These are phyloP conservation scores for Ascochyta pisi DNA, from an alignment of 2,329 filamentous ascomycete species.

Conservation along the genomic window DNA sequence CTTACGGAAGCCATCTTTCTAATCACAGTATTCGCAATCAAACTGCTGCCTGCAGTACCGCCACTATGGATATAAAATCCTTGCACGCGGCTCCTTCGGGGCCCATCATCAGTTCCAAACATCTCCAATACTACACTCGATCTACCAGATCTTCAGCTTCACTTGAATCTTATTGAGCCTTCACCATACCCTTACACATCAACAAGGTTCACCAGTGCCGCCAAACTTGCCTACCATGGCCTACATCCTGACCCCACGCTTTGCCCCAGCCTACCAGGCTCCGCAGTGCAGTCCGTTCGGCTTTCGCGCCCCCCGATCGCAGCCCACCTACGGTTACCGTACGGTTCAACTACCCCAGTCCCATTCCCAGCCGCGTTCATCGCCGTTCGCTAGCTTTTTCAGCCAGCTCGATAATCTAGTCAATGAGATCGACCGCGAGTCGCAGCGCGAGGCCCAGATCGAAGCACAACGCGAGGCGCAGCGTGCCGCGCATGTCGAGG, in stretches of 20 bases:
- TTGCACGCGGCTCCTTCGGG: constrained; percentile 15
- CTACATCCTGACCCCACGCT: constrained; percentile 43
- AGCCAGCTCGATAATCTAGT: constrained; percentile 42
- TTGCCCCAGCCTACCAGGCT: constrained; percentile 39
- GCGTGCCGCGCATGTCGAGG: constrained; percentile 4
- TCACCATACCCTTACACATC: constrained; percentile 11
- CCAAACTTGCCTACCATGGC: constrained; percentile 35
- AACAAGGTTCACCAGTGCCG: constrained; percentile 2
- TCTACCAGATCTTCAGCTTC: constrained; percentile 29
- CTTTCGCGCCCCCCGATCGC: constrained; percentile 31
- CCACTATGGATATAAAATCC: constrained; percentile 45
- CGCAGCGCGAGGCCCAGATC: constrained; percentile 30
- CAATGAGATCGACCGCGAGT: constrained; percentile 42
- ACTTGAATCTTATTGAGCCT: constrained; percentile 22
- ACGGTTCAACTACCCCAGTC: not conserved
- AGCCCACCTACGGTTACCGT: constrained; percentile 29
- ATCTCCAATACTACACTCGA: constrained; percentile 26
- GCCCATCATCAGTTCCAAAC: constrained; percentile 37
- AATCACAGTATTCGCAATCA: constrained; percentile 34
- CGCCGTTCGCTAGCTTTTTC: constrained; percentile 43
- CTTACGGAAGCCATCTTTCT: constrained; percentile 39
- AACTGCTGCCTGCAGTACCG: constrained; percentile 33
- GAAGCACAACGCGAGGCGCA: constrained; percentile 30
- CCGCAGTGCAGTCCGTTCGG: constrained; percentile 39
- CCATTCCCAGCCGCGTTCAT: constrained; percentile 24